Conservation (phyloP, 1,139 yeast species). For the Saccharomycopsis crataegensis region DNA sequence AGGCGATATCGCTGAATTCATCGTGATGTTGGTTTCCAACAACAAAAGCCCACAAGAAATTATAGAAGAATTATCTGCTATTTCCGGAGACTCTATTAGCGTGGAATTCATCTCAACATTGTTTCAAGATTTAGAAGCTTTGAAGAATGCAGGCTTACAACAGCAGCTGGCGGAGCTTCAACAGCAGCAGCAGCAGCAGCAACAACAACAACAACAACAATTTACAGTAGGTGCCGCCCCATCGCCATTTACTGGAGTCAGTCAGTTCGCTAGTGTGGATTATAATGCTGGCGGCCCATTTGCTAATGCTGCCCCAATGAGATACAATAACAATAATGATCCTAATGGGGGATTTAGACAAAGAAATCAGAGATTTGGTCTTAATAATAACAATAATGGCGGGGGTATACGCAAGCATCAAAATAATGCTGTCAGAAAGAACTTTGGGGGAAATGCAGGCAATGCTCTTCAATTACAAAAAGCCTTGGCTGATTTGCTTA, state of each 20-base stretch:
- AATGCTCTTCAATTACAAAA: constrained; percentile 24
- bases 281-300: constrained; percentile 14
- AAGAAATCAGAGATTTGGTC: neutral
- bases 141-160: constrained; percentile 24
- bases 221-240: neutral
- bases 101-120: constrained; percentile 41
- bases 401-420: constrained; percentile 7
- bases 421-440: neutral
- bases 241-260: constrained; percentile 23
- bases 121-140: constrained; percentile 45
- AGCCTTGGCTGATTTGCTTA: constrained; percentile 21
- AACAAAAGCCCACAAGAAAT: constrained; percentile 61
- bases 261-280: constrained; percentile 1
- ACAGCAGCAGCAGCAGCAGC: constrained; percentile 6
- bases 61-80: constrained; percentile 52
- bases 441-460: constrained; percentile 4
- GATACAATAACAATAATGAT: neutral
- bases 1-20: constrained; percentile 72
- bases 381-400: neutral
- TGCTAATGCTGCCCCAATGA: neutral
- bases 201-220: constrained; percentile 19
- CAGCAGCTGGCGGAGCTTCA: neutral
- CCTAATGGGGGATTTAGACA: neutral
- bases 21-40: constrained; percentile 65
- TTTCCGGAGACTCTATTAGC: constrained; percentile 60